Base-by-base conservation (phyloP, 2,329 filamentous ascomycete species). In the Septoria linicola region DNA sequence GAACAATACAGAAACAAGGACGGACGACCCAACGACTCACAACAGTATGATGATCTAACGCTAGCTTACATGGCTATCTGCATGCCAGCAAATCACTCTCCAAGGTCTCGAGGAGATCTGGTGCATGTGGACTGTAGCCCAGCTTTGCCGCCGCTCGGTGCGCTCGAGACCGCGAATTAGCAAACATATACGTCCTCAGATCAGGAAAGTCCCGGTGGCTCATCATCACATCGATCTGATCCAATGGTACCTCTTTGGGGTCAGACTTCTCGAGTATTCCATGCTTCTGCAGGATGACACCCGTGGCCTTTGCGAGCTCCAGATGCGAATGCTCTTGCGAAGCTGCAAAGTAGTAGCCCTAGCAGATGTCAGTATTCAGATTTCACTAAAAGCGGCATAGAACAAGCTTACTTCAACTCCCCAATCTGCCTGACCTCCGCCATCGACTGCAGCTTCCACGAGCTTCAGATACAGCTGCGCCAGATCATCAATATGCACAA, bases 401-500 rank as follows among this genome's bases (percentile, higher is more conserved):
- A n/a, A n/a, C n/a, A n/a, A n/a, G 14, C 27, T 41, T 25, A 40
- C 52, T 27, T 59, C 54, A 14, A 49, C 27, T 11, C 55, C 54
- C 57, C 55, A 58, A 25, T 72, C 68, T 1, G 68, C 69, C 13
- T 56, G 57, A 14, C 48, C 52, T 17, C 66, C 66, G 16, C 69
- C 67, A 3, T 72, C 64, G 4, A 73, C 63, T 0, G 81, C 81
- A 3, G 77, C 77, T 36, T 81, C 76, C 1, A 78, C 74, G 0
- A 86, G 71, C 3, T 74, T 64, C 6, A 78, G 61, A 55, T 78
- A 82, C 0, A 85, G 58, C 4, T 71, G 63, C 34, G 75, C 77
- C 1, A 87, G 68, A 61, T 87, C 84, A 2, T 75, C 68, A 0
- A 83, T 67, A 58, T 85, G 80, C 0, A 87, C 75, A 61, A 72